A percentile compares a stretch with the other conserved stretches of the same genome.
These are phyloP conservation scores for Casuarina equisetifolia DNA, from an alignment of 306 rosid genomes.

Conservation along the genomic window DNA sequence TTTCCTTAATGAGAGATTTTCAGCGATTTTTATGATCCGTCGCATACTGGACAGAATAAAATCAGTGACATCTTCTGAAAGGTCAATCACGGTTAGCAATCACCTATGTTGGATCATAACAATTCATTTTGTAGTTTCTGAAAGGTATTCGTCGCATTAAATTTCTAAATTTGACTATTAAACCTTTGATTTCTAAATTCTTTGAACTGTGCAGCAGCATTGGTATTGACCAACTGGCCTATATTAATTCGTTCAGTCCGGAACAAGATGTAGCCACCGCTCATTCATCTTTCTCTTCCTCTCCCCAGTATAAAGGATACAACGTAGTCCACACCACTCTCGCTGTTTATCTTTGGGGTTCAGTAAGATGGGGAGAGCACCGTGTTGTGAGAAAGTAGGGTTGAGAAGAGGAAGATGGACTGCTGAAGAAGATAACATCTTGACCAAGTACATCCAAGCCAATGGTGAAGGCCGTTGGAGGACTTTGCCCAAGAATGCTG, in stretches of 20 bases:
- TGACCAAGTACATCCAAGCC: conserved; percentile 57
- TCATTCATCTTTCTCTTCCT: not conserved
- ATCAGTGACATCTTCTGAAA: not conserved
- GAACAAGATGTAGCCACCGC: too few species aligned
- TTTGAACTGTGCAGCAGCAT: too few species aligned
- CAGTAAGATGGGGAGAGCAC: conserved; percentile 69
- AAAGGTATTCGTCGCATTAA: not conserved
- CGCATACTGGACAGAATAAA: too few species aligned
- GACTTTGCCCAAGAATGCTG: conserved; percentile 80
- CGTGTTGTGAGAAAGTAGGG: conserved; percentile 83
- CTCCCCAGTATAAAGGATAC: not conserved
- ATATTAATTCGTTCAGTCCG: too few species aligned
- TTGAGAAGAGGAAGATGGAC: conserved; percentile 90
- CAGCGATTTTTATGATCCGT: too few species aligned
- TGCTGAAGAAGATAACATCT: conserved; percentile 69
- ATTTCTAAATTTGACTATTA: not conserved
- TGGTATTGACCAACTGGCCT: too few species aligned
- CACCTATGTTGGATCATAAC: too few species aligned
- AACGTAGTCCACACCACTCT: not conserved
- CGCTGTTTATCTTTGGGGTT: not conserved
- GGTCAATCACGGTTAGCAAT: not conserved
- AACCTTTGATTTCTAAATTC: too few species aligned
- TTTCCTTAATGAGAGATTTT: too few species aligned
- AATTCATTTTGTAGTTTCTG: not conserved
- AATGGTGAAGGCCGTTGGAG: conserved; percentile 91